phyloP scores from a whole-genome alignment of 1,284 basidiomycete genomes.

The Ganoderma boninense region DNA sequence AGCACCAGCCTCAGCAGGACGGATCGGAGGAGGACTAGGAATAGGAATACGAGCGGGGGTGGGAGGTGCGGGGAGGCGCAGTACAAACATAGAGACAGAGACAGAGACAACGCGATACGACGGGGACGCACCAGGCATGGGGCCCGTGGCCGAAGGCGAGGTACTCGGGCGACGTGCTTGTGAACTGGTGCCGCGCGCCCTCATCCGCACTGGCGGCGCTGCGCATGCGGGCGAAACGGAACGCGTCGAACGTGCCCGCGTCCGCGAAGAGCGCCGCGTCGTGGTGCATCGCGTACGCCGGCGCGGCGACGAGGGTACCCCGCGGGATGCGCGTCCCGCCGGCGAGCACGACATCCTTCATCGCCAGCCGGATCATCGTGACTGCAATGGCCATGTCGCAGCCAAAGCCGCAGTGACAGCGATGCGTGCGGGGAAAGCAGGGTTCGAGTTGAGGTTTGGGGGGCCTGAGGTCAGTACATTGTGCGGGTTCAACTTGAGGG shows the following conservation, averaged over 20 bases:
- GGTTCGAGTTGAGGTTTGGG: too few relatives aligned
- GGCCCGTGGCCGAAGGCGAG: constrained; percentile 38
- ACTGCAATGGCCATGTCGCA: constrained; percentile 32
- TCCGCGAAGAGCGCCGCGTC: constrained; percentile 25
- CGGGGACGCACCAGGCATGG: neutral
- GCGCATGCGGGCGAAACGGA: constrained; percentile 24
- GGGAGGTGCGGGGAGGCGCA: too few relatives aligned
- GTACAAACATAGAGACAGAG: too few relatives aligned
- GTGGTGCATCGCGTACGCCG: constrained; percentile 19
- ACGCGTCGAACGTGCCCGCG: constrained; percentile 18
- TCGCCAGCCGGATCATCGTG: constrained; percentile 43
- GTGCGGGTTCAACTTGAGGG: neutral
- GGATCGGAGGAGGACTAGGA: neutral
- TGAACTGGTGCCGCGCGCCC: constrained; percentile 35
- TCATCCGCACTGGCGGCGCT: constrained; percentile 20
- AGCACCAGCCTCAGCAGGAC: too few relatives aligned
- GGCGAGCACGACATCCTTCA: constrained; percentile 49
- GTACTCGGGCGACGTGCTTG: constrained; percentile 35
- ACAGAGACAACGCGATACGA: too few relatives aligned
- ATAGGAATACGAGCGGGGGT: too few relatives aligned
- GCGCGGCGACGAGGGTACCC: constrained; percentile 35
- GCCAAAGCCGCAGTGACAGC: too few relatives aligned
- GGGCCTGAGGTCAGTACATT: too few relatives aligned
- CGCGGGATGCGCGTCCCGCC: constrained; percentile 51
- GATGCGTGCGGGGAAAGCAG: too few relatives aligned